Conservation (phyloP, 345 rosid species). For the Moricandia arvensis region DNA sequence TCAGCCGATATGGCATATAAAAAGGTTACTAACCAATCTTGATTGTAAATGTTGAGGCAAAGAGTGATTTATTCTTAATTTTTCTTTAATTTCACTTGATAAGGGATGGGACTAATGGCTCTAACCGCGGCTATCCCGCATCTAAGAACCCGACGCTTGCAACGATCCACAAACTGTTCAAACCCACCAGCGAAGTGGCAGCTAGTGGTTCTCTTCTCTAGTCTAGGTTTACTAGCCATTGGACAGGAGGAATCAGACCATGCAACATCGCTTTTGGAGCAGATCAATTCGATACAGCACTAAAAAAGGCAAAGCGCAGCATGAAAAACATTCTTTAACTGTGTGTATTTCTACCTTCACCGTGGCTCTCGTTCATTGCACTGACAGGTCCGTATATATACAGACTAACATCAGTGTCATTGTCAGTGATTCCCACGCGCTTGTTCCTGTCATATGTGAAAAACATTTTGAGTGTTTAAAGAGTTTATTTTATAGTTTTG, state of each 20-base stretch:
- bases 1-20: too few relatives aligned
- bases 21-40: not conserved
- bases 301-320: conserved; percentile 48
- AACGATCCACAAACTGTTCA: conserved; percentile 31
- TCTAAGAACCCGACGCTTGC: conserved; percentile 51
- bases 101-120: conserved; percentile 67
- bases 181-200: conserved; percentile 47
- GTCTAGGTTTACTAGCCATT: conserved; percentile 53
- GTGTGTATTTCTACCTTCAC: too few relatives aligned
- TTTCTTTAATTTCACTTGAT: not conserved
- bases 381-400: too few relatives aligned
- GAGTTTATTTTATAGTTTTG: too few relatives aligned
- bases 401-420: too few relatives aligned
- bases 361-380: too few relatives aligned
- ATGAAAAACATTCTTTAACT: conserved; percentile 72
- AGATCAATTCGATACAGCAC: conserved; percentile 66
- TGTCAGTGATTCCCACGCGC: too few relatives aligned
- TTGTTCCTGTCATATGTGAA: too few relatives aligned
- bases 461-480: too few relatives aligned
- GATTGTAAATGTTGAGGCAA: not conserved
- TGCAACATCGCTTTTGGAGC: conserved; percentile 85
- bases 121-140: conserved; percentile 47
- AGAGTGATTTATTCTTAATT: not conserved
- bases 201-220: conserved; percentile 43
- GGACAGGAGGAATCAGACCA: conserved; percentile 74